A percentile compares a stretch with the other conserved stretches of the same genome.
These are phyloP conservation scores for Skeletonema costatum DNA, from an alignment of 108 stramenopile genomes.

Conservation along the genomic window DNA sequence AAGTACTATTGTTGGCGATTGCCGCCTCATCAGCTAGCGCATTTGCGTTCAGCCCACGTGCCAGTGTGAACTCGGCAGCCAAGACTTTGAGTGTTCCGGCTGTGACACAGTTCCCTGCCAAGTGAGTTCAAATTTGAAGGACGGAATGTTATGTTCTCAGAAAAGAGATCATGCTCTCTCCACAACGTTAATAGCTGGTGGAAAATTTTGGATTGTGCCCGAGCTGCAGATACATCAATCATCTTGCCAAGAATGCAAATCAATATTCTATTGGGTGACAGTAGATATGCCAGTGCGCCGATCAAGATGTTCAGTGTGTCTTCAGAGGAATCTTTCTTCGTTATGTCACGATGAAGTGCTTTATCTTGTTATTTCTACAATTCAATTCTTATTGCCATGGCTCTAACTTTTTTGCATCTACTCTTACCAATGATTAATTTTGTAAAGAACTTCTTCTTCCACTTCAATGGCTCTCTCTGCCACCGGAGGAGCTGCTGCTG, in stretches of 20 bases:
- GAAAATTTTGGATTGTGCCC: background rate
- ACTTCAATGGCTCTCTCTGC: slow-evolving; percentile 66
- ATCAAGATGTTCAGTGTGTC: no score
- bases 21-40: slow-evolving; percentile 65
- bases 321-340: background rate
- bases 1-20: slow-evolving; percentile 72
- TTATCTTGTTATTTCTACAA: background rate
- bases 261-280: background rate
- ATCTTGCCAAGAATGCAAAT: background rate
- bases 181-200: background rate
- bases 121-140: slow-evolving; percentile 20
- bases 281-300: no score
- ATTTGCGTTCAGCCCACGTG: slow-evolving; percentile 57
- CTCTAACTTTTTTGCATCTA: background rate
- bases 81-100: slow-evolving; percentile 31
- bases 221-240: background rate
- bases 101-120: slow-evolving; percentile 18
- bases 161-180: no score
- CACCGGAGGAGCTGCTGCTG: slow-evolving; percentile 61
- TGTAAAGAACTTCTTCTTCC: slow-evolving; percentile 16
- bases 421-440: background rate
- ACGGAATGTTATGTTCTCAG: no score
- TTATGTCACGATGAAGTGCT: background rate
- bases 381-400: background rate
- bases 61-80: slow-evolving; percentile 30